Conservation (phyloP, 768 basidiomycete species). For the Pisolithus tinctorius region DNA sequence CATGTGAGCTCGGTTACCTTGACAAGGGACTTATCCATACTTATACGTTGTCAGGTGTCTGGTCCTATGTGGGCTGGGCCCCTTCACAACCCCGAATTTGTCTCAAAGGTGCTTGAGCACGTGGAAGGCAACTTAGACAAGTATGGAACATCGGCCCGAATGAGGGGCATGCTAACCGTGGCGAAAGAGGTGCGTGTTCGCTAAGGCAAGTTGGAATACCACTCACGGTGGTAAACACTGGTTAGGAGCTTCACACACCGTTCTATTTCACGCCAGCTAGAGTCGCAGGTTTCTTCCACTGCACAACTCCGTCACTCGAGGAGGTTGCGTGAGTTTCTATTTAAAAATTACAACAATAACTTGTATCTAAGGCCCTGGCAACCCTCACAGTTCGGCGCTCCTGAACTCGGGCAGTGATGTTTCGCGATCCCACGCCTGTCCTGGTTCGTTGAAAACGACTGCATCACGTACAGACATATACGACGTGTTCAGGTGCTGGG, state of each 20-base stretch:
- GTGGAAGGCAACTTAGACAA: conserved; percentile 52
- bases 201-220: not conserved
- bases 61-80: conserved; percentile 97
- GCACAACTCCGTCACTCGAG: conserved; percentile 65
- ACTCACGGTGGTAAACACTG: not conserved
- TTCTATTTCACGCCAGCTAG: conserved; percentile 88
- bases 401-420: conserved; percentile 79
- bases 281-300: conserved; percentile 78
- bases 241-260: conserved; percentile 64
- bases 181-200: conserved; percentile 68
- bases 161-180: conserved; percentile 93
- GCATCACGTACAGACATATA: conserved; percentile 66
- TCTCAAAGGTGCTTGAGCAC: conserved; percentile 68
- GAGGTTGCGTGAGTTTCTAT: conserved; percentile 59
- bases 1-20: conserved; percentile 44
- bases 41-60: conserved; percentile 51
- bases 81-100: conserved; percentile 72
- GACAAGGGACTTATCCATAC: not conserved
- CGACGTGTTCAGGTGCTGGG: conserved; percentile 82
- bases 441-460: conserved; percentile 89
- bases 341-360: not conserved
- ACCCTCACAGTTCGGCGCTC: conserved; percentile 65
- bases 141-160: conserved; percentile 76
- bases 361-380: not conserved
- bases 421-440: conserved; percentile 84